Evolutionary conservation across 805 yeast genomes (phyloP), one percentile per base, ranked within the genome.

Genomic region (Myxozyma kluyveri): DNA sequence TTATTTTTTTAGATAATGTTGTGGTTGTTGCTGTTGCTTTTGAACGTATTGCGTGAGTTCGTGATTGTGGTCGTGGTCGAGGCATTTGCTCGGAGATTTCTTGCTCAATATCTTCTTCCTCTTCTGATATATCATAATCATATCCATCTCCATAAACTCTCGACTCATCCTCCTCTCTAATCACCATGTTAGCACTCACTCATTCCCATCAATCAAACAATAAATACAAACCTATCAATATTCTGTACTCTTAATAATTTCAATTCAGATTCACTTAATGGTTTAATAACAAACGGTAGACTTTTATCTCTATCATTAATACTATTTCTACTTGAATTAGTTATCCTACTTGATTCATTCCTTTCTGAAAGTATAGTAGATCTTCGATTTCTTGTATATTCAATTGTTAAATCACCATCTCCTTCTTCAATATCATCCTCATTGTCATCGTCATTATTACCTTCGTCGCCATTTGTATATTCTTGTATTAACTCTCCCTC

Each of bases 261-360:
- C n/a, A n/a, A n/a, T n/a, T n/a, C n/a, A n/a, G n/a, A n/a, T n/a
- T n/a, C n/a, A n/a, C n/a, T n/a, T 14, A 18, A 32, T 22, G 45
- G 47, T 33, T 39, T 26, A 4, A 52, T 47, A 12, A 42, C 55
- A 24, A 51, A 51, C 47, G 43, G 46, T 36, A 45, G 26, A 42
- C 45, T 51, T 12, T 40, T 35, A 19, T 47, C 55, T 24, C 45
- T 21, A 22, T 49, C 48, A 23, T 43, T 17, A 14, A 52, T 27
- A n/a, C 47, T 23, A 14, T 42, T 49, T 45, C 38, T 17, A 2
- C 46, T 29, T n/a, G n/a, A n/a, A n/a, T n/a, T n/a, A n/a, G n/a
- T n/a, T n/a, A n/a, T n/a, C n/a, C n/a, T n/a, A 9, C 33, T 14
- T 9, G 12, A 14, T 9, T 35, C 24, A 23, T 10, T 21, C 29